These are phyloP conservation scores for Arctium lappa DNA, from an alignment of 129 eudicot species.

Conservation along the genomic window DNA sequence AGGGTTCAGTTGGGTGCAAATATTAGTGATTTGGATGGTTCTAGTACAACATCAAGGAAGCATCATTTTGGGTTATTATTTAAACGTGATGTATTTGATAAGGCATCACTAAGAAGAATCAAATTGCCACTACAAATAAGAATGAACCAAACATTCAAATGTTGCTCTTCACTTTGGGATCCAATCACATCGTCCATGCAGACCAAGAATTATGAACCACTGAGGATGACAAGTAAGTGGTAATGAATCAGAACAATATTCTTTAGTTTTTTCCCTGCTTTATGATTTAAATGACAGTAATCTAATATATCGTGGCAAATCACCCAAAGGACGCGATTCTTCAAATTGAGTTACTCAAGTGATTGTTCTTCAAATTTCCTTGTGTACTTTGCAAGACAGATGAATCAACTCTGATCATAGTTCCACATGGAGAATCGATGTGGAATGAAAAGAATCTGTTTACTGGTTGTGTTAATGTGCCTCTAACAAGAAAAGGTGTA, in stretches of 20 bases:
- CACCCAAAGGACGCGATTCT: not conserved
- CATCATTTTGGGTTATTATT: not conserved
- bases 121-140: slow-evolving; percentile 1
- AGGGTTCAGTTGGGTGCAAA: slow-evolving; percentile 14
- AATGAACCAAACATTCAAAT: not conserved
- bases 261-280: not conserved
- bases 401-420: too few relatives aligned
- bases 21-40: slow-evolving; percentile 6
- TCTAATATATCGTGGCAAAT: not conserved
- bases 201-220: too few relatives aligned
- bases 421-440: too few relatives aligned
- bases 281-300: not conserved
- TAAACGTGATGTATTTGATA: slow-evolving; percentile 2
- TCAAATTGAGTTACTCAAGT: slow-evolving; percentile 7
- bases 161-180: too few relatives aligned
- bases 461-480: too few relatives aligned
- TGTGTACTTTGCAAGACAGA: too few relatives aligned
- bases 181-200: too few relatives aligned
- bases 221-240: too few relatives aligned
- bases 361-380: not conserved
- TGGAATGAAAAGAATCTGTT: too few relatives aligned
- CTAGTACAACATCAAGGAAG: slow-evolving; percentile 11
- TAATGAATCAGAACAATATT: not conserved
- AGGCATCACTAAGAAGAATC: slow-evolving; percentile 3
- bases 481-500: too few relatives aligned